Evolutionary conservation across 345 rosid genomes (phyloP).

Genomic region (Eucalyptus pauciflora): DNA sequence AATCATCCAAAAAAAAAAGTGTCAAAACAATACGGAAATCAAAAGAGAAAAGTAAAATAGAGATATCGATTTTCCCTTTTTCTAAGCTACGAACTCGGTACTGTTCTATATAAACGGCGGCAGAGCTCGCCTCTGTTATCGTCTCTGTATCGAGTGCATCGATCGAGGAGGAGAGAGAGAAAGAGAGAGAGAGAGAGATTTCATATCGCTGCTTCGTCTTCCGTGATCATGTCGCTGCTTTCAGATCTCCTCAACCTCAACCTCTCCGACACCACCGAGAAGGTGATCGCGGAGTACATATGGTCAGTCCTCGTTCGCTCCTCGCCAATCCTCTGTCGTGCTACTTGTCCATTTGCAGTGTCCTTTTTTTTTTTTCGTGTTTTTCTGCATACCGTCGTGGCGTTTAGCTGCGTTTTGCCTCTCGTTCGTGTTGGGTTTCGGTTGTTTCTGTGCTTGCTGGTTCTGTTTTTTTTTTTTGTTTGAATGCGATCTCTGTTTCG

Average conservation of each 20-base stretch:
- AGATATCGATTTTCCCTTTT: background rate
- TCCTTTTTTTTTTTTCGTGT: background rate
- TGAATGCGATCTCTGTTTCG: background rate
- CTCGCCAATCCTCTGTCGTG: background rate
- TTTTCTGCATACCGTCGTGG: background rate
- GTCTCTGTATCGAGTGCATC: background rate
- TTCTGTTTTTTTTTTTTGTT: background rate
- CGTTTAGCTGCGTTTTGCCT: background rate
- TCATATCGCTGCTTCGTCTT: background rate
- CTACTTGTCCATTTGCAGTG: background rate
- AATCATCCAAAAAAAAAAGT: background rate
- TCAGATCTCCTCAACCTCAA: constrained; percentile 73
- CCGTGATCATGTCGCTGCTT: constrained; percentile 45
- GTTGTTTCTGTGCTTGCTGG: background rate
- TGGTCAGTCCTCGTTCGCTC: constrained; percentile 28
- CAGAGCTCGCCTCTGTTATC: background rate
- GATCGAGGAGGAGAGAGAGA: background rate
- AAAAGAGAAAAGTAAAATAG: background rate
- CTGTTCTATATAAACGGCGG: background rate
- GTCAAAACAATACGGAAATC: background rate
- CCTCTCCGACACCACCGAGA: constrained; percentile 62
- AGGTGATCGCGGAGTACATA: constrained; percentile 87
- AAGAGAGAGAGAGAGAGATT: background rate
- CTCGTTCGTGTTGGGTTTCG: background rate
- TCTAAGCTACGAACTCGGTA: background rate